Percentiles rank a stretch among this genome's conserved stretches.
phyloP scores from a whole-genome alignment of 2,329 filamentous ascomycete species.

The Tolypocladium amazonense region DNA sequence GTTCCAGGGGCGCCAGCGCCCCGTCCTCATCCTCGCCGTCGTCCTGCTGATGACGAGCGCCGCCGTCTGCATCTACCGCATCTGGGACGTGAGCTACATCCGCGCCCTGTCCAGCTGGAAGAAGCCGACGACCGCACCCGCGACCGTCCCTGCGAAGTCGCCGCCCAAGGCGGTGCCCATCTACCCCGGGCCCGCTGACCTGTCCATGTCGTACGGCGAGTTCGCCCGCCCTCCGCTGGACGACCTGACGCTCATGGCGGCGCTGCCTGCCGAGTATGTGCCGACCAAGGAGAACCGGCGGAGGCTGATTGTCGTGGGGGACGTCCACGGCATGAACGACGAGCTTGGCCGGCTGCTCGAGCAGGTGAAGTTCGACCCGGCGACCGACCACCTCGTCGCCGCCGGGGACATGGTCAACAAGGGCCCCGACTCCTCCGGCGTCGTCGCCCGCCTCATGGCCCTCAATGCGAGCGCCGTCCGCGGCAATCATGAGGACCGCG shows the following conservation, averaged over 20 bases:
- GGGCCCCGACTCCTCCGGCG: constrained; percentile 70
- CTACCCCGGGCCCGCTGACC: constrained; percentile 16
- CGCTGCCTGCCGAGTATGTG: constrained; percentile 18
- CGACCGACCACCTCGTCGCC: constrained; percentile 61
- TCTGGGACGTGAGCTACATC: constrained; percentile 13
- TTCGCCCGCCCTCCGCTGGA: constrained; percentile 26
- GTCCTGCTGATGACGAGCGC: constrained; percentile 21
- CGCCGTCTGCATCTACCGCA: constrained; percentile 22
- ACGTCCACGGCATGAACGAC: constrained; percentile 79
- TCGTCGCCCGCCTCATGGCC: constrained; percentile 64
- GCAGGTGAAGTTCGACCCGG: constrained; percentile 49
- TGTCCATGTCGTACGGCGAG: constrained; percentile 29
- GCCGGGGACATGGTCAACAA: constrained; percentile 76
- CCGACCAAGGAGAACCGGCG: constrained; percentile 29
- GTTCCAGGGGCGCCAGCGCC: constrained; percentile 16
- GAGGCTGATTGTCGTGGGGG: constrained; percentile 72
- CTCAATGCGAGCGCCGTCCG: constrained; percentile 72
- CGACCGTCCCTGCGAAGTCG: neutral
- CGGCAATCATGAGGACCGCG: constrained; percentile 84
- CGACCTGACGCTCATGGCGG: constrained; percentile 17
- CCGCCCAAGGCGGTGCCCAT: neutral
- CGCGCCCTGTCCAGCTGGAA: neutral
- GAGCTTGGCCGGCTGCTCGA: constrained; percentile 56
- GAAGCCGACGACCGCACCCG: neutral
- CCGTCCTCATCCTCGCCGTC: constrained; percentile 18